Evolutionary conservation across 2,329 filamentous ascomycete genomes (phyloP), one percentile per base, ranked within the genome.

Genomic region (Nakataea oryzae): DNA sequence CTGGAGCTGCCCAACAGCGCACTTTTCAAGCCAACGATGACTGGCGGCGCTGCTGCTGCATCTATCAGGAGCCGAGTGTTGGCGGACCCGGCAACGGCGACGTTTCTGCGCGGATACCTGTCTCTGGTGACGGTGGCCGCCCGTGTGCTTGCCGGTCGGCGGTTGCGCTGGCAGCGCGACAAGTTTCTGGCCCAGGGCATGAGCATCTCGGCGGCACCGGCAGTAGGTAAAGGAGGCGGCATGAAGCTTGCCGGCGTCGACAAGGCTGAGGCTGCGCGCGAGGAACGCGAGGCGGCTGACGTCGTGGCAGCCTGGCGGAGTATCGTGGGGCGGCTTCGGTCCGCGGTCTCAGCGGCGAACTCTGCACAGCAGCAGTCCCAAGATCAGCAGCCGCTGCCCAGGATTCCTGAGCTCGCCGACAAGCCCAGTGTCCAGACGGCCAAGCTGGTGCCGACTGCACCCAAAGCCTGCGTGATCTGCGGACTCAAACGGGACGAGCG

Each of bases 201-300:
- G 90, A 86, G 89, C 62, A 96, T 97, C 64, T 90, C 91, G 1
- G 85, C 86, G 21, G 60, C 62, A 2, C 70, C 68, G 2, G 83
- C 87, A 2, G 87, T 86, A 3, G 84, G 86, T 61, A 91, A 90
- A 68, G 87, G 93, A 3, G 87, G 93, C 5, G 73, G 73, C 12
- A 97, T 97, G 93, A 97, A 97, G 74, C 83, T 97, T 26, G 85
- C 88, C 0, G 89, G 91, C 14, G 79, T 97, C 54, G 93, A 96
- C 74, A 93, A 89, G 74, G 83, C 86, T 3, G 92, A 97, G 73
- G 80, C 84, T n/a, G 80, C 84, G 28, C 88, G 91, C 63, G 93
- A 97, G 75, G 89, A 96, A 66, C 84, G 92, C 66, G 92, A 96
- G 74, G 89, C 86, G 0, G 84, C 88, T 9, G 93, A 96, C 70